Evolutionary conservation across 805 yeast genomes (phyloP).

Genomic region (Priceomyces medius): DNA sequence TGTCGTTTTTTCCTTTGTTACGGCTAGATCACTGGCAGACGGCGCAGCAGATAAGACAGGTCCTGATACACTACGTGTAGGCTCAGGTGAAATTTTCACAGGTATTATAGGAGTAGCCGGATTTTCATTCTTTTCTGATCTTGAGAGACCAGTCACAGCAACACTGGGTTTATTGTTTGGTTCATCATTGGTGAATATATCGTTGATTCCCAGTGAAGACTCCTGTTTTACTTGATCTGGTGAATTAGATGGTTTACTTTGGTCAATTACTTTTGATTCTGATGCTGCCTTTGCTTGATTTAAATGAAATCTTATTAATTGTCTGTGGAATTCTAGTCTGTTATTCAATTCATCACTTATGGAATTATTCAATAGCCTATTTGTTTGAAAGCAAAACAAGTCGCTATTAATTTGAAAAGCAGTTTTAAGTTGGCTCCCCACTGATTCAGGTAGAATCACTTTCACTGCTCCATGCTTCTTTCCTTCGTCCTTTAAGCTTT

Average conservation of each 20-base stretch:
- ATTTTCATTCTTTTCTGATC: no score
- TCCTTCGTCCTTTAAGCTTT: constrained; percentile 53
- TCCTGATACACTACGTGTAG: no score
- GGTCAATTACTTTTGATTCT: not conserved
- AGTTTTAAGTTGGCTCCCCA: constrained; percentile 16
- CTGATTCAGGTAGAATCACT: constrained; percentile 55
- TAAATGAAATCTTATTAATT: constrained; percentile 43
- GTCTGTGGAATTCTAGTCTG: constrained; percentile 48
- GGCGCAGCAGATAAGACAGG: no score
- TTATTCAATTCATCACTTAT: constrained; percentile 40
- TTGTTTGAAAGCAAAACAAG: constrained; percentile 51
- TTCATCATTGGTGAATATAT: no score
- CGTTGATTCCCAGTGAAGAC: no score
- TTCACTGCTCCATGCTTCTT: constrained; percentile 71
- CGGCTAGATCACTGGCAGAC: no score
- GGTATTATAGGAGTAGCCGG: no score
- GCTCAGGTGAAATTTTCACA: no score
- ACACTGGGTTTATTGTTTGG: no score
- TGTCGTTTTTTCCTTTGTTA: no score
- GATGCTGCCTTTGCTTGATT: not conserved
- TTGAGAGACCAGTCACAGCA: no score
- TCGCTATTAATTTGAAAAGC: constrained; percentile 42
- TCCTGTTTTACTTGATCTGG: not conserved
- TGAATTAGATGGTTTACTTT: not conserved
- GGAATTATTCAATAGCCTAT: constrained; percentile 48